Evolutionary conservation across 1,284 basidiomycete species (phyloP), one percentile per base, ranked within the genome.

Genomic region (Laetiporus sulphureus): DNA sequence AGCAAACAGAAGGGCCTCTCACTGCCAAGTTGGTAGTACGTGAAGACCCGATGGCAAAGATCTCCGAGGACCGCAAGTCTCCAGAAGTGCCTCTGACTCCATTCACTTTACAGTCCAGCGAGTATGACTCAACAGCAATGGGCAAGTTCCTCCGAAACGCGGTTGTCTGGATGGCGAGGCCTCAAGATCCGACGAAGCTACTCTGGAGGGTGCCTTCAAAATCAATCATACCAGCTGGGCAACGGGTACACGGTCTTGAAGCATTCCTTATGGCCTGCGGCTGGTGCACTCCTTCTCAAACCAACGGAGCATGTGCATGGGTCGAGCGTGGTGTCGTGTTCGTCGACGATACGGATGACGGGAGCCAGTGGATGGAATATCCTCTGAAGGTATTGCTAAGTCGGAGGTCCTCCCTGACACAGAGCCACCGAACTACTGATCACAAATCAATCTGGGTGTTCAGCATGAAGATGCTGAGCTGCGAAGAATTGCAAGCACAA

Each of bases 271-370:
- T 49, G 3, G 56, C 52, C 2, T 62, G 60, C 40, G 53, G 52
- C 4, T 60, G 57, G 57, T 16, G 15, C n/a, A 38, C 41, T 2
- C 13, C 42, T 8, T 36, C 32, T 22, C 32, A 22, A 1, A 12
- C 12, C 0, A 6, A 25, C 1, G 16, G 38, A 5, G 24, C 44
- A 2, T 56, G 51, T 23, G n/a, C 11, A 3, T 58, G 57, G 58
- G 51, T 46, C 5, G 32, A 42, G 25, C 46, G 47, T 18, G 60
- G 59, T 11, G 54, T 62, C 16, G 40, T 60, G 11, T 57, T 62
- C 44, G 46, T 60, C 4, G 52, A 62, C 32, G 54, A 53, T 8
- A 25, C 40, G 13, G 41, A 39, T 16, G 31, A 24, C 3, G 33
- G n/a, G n/a, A 18, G 29, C 15, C 29, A 21, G 12, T 42, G 47